Base-by-base conservation (phyloP, 2,329 filamentous ascomycete genomes). In the Neopestalotiopsis sp. region DNA sequence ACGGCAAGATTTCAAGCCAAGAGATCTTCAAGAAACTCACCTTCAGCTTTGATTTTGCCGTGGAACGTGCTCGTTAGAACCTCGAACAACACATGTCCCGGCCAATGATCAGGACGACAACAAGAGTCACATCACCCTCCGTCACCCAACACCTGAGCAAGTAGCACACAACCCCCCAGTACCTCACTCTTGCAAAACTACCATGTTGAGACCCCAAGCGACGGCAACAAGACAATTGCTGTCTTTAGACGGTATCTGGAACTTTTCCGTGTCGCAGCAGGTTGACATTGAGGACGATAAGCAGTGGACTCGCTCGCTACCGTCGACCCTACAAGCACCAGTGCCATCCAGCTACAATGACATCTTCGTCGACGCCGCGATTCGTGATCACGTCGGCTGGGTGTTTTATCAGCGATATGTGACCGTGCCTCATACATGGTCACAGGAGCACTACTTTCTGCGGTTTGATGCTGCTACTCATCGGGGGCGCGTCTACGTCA, bases 371-470 rank as follows among this genome's bases (percentile, higher is more conserved):
- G 69, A 75, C 30, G 40, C 45, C 3, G 61, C 67, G 13, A 76
- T 78, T n/a, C 74, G 69, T 20, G 69, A 77, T 45, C 76, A 78
- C 20, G 72, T 78, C 4, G 77, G 77, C 20, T 78, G 77, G 77
- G 75, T 75, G 1, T 77, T 75, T 67, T 78, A 78, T 64, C 77
- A 78, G 65, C 69, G 74, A 2, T 61, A 74, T 1, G 75, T 74
- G 1, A 73, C 69, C 1, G 70, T 78, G 1, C 76, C 77, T 4
- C 61, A 67, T 14, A 57, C 68, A 20, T 77, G 72, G 71, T 67
- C 67, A 0, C 65, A 66, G 1, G 60, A 72, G 17, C 71, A 64
- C 20, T 75, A 73, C 45, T 68, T 75, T 9, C 64, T 77, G 1
- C 76, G 75, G 28, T 71, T 74, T 20, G 76, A 77, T n/a, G 70